Percentiles rank a stretch among this genome's conserved stretches.
phyloP scores from a whole-genome alignment of 305 asterid genomes.

The Solanum hybrid region DNA sequence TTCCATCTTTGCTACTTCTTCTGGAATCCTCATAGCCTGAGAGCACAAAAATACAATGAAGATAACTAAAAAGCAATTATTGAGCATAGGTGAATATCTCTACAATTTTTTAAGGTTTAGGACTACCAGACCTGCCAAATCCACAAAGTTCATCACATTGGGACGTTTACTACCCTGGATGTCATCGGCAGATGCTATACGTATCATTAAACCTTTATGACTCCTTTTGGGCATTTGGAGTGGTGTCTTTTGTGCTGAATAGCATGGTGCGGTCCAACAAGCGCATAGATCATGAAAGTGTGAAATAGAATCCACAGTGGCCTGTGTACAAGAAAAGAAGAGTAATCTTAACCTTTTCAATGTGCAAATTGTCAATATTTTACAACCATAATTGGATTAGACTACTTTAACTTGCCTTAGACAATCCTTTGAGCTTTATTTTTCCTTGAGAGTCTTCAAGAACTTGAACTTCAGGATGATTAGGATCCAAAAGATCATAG shows the following conservation, averaged over 20 bases:
- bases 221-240: slow-evolving; percentile 31
- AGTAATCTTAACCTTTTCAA: not conserved
- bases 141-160: slow-evolving; percentile 68
- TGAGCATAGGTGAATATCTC: not conserved
- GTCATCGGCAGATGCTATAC: slow-evolving; percentile 33
- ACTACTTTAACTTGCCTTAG: slow-evolving; percentile 38
- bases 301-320: slow-evolving; percentile 35
- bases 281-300: slow-evolving; percentile 39
- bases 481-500: slow-evolving; percentile 55
- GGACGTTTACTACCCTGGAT: slow-evolving; percentile 22
- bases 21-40: slow-evolving; percentile 73
- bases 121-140: slow-evolving; percentile 58
- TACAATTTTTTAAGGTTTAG: not conserved
- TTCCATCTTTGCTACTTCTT: slow-evolving; percentile 47
- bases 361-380: not conserved
- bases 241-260: slow-evolving; percentile 23
- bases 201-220: slow-evolving; percentile 59
- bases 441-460: slow-evolving; percentile 59
- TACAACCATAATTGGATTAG: not conserved
- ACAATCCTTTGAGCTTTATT: slow-evolving; percentile 69
- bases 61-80: not conserved
- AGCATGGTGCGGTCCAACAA: slow-evolving; percentile 16
- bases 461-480: slow-evolving; percentile 43
- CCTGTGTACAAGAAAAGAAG: slow-evolving; percentile 22
- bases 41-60: slow-evolving; percentile 3